These are phyloP conservation scores for Papilionanthe hybrid DNA, from an alignment of 116 monocot genomes.

Conservation along the genomic window DNA sequence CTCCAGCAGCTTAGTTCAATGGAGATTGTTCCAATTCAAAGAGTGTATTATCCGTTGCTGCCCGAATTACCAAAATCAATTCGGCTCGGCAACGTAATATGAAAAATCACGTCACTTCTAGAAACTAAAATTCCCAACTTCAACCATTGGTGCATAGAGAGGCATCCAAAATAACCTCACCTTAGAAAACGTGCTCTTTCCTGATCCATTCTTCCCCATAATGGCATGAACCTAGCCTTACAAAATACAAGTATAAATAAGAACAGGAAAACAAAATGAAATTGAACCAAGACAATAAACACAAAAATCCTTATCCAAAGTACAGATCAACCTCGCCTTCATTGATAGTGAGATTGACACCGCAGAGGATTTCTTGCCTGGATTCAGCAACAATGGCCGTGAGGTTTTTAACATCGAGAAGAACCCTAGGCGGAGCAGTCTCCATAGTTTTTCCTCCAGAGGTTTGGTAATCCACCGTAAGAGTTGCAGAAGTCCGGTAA, in stretches of 20 bases:
- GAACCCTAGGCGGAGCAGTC: slow-evolving; percentile 17
- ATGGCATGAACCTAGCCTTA: slow-evolving; percentile 75
- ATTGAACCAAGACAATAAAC: background rate
- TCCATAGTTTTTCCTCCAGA: slow-evolving; percentile 8
- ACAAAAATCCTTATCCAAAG: background rate
- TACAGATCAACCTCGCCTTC: slow-evolving; percentile 64
- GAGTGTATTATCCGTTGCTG: background rate
- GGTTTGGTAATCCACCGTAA: slow-evolving; percentile 24
- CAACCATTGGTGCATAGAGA: background rate
- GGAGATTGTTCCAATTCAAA: background rate
- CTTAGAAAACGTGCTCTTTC: slow-evolving; percentile 93
- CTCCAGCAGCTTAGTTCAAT: background rate
- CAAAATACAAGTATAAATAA: slow-evolving; percentile 10
- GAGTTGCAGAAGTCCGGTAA: slow-evolving; percentile 6
- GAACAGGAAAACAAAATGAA: background rate
- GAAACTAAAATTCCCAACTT: background rate
- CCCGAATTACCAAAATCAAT: background rate
- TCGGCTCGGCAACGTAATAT: background rate
- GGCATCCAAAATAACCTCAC: slow-evolving; percentile 16
- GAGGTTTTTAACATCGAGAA: slow-evolving; percentile 76
- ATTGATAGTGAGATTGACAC: slow-evolving; percentile 81
- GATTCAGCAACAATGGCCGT: slow-evolving; percentile 66
- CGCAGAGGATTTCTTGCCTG: slow-evolving; percentile 63
- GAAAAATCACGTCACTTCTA: background rate
- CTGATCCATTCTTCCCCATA: slow-evolving; percentile 98